These are phyloP conservation scores for Paramecium tetraurelia DNA, from an alignment of 73 alveolate genomes.

Conservation along the genomic window DNA sequence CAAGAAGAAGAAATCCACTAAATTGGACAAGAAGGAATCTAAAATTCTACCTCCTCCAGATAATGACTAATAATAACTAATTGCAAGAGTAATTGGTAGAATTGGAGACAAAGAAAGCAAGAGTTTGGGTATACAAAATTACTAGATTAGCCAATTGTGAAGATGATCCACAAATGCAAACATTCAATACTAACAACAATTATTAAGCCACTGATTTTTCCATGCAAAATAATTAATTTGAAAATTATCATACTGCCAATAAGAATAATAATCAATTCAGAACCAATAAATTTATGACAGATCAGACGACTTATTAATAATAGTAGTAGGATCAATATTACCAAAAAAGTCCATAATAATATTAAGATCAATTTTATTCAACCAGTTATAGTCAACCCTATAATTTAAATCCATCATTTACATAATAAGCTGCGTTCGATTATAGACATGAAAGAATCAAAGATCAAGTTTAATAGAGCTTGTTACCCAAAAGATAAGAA, in stretches of 20 bases:
- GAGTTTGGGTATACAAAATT: not conserved
- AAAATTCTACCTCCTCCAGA: not conserved
- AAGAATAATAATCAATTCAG: not conserved
- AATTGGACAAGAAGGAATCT: not conserved
- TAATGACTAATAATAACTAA: not conserved
- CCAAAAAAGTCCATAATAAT: not conserved
- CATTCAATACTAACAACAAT: not conserved
- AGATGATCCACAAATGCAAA: not conserved
- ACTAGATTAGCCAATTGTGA: not conserved
- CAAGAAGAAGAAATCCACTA: not conserved
- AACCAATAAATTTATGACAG: not conserved
- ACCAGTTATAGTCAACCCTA: not conserved
- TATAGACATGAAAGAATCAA: not conserved
- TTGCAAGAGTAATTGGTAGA: not conserved
- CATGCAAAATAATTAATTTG: not conserved
- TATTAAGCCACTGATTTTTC: not conserved
- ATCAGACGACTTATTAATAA: not conserved
- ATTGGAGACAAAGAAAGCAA: not conserved
- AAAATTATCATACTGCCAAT: not conserved
- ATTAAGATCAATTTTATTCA: not conserved
- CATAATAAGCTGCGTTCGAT: not conserved
- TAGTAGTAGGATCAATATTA: not conserved
- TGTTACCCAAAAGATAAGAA: not conserved
- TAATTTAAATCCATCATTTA: not conserved
- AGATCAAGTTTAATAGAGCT: not conserved